Conservation (phyloP, 371 early-diverging fungal species). For the Phascolomyces articulosus region DNA sequence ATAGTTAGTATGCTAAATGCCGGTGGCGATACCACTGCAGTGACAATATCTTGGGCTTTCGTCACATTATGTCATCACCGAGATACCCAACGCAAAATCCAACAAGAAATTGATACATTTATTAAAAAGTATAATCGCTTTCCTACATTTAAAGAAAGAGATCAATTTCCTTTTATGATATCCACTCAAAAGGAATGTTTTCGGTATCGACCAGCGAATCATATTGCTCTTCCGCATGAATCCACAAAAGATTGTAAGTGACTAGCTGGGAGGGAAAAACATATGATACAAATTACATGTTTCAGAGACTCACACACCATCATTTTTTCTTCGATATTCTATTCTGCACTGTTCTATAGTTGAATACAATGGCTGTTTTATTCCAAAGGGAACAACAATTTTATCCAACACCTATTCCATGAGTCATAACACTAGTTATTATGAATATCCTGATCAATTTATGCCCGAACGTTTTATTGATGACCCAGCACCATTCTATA, state of each 20-base stretch:
- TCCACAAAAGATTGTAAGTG: not conserved
- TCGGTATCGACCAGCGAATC: constrained; percentile 12
- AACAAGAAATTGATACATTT: constrained; percentile 17
- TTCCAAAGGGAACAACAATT: constrained; percentile 4
- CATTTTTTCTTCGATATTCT: too few species aligned
- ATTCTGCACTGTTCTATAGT: too few species aligned
- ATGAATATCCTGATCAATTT: constrained; percentile 9
- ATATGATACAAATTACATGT: too few species aligned
- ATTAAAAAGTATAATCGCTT: constrained; percentile 12
- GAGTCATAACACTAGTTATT: not conserved
- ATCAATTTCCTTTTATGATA: constrained; percentile 13
- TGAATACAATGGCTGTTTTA: constrained; percentile 6
- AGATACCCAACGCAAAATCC: constrained; percentile 17
- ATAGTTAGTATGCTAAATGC: constrained; percentile 20
- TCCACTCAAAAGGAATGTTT: constrained; percentile 23
- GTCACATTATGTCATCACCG: constrained; percentile 16
- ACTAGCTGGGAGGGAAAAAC: too few species aligned
- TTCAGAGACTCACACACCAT: too few species aligned
- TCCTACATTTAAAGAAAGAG: constrained; percentile 20
- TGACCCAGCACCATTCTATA: constrained; percentile 2
- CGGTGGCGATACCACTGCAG: constrained; percentile 17
- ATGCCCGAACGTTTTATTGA: constrained; percentile 18
- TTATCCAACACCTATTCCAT: constrained; percentile 9
- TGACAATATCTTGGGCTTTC: constrained; percentile 15
- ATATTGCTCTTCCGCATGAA: constrained; percentile 14